Conservation (phyloP, 23 red algal genomes). For the Gracilaria gracilis region DNA sequence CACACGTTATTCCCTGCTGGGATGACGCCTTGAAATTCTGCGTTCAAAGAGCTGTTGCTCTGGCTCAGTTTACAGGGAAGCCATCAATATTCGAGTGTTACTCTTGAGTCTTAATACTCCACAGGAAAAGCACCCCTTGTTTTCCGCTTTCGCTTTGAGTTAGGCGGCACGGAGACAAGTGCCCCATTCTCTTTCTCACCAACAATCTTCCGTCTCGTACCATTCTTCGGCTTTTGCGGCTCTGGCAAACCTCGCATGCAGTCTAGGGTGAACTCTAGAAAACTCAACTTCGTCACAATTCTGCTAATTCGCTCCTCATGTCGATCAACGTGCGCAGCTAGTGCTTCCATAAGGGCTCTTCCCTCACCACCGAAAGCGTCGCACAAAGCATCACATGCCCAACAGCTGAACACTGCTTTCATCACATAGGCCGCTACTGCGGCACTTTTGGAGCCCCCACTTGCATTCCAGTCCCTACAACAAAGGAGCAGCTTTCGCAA, state of each 20-base stretch:
- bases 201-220: background rate
- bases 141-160: slow-evolving; percentile 15
- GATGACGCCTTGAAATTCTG: too few species aligned
- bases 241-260: slow-evolving; percentile 40
- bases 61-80: too few species aligned
- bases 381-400: slow-evolving; percentile 5
- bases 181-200: background rate
- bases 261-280: slow-evolving; percentile 51
- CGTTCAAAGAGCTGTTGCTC: too few species aligned
- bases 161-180: too few species aligned
- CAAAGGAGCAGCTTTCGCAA: slow-evolving; percentile 35
- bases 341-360: slow-evolving; percentile 61
- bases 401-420: slow-evolving; percentile 49
- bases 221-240: background rate
- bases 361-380: slow-evolving; percentile 30
- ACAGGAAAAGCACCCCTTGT: slow-evolving; percentile 16
- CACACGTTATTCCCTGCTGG: too few species aligned
- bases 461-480: slow-evolving; percentile 69
- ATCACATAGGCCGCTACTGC: slow-evolving; percentile 43
- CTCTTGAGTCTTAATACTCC: slow-evolving; percentile 33
- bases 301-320: slow-evolving; percentile 46
- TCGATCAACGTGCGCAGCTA: slow-evolving; percentile 58
- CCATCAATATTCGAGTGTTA: too few species aligned
- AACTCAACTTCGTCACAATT: slow-evolving; percentile 1
- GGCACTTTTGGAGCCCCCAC: slow-evolving; percentile 50